Percentiles rank a stretch among this genome's conserved stretches.
These are phyloP conservation scores for Gaeumannomyces sp. DNA, from an alignment of 2,329 filamentous ascomycete genomes.

Conservation along the genomic window DNA sequence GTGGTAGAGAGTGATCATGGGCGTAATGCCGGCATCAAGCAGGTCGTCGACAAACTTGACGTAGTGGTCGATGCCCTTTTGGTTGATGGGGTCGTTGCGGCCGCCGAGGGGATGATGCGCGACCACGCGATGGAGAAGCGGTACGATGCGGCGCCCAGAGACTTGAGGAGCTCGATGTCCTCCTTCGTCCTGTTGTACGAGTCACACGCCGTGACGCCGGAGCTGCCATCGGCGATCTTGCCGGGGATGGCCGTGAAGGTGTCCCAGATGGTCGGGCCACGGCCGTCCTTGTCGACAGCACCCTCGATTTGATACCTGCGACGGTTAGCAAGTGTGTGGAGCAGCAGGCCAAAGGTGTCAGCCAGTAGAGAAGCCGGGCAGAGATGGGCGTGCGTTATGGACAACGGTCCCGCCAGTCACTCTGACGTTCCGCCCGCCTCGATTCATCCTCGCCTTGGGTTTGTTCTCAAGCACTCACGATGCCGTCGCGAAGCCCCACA, in stretches of 20 bases:
- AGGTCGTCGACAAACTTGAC: slow-evolving; percentile 73
- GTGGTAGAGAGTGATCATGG: slow-evolving; percentile 79
- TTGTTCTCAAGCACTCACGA: slow-evolving; percentile 42
- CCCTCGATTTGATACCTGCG: slow-evolving; percentile 84
- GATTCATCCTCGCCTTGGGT: background rate
- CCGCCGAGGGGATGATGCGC: slow-evolving; percentile 78
- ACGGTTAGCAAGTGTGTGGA: background rate
- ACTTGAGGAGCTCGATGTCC: slow-evolving; percentile 72
- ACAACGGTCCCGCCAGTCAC: no score
- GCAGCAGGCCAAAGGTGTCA: background rate
- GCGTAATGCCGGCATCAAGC: slow-evolving; percentile 67
- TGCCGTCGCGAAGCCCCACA: slow-evolving; percentile 77
- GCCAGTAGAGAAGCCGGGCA: background rate
- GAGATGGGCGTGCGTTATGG: background rate
- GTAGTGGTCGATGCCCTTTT: slow-evolving; percentile 72
- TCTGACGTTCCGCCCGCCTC: background rate
- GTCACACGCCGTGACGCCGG: slow-evolving; percentile 75
- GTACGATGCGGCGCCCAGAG: slow-evolving; percentile 66
- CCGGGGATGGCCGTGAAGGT: slow-evolving; percentile 75
- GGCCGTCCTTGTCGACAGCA: slow-evolving; percentile 65
- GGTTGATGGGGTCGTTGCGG: slow-evolving; percentile 74
- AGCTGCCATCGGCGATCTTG: slow-evolving; percentile 74
- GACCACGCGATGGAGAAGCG: slow-evolving; percentile 84
- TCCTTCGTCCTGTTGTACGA: slow-evolving; percentile 74
- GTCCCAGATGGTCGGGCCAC: slow-evolving; percentile 82